Evolutionary conservation across 2,329 filamentous ascomycete genomes (phyloP).

Genomic region (Fusarium secorum): DNA sequence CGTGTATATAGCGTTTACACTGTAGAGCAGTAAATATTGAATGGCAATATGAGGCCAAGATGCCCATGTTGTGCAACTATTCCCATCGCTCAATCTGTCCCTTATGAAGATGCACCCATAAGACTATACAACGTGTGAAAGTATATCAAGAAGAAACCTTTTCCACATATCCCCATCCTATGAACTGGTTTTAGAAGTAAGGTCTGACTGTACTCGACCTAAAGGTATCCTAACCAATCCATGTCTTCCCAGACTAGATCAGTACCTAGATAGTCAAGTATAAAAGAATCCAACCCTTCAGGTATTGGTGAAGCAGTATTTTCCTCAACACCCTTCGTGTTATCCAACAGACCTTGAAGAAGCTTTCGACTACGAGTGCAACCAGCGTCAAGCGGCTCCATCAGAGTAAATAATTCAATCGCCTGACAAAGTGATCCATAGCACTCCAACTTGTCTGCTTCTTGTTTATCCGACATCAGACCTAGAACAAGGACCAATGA

Average conservation of each 20-base stretch:
- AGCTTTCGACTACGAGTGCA: neutral
- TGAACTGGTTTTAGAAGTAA: too few relatives aligned
- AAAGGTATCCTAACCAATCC: neutral
- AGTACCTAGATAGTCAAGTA: neutral
- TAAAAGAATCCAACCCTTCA: neutral
- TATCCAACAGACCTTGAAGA: neutral
- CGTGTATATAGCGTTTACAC: slow-evolving; percentile 6
- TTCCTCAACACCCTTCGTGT: neutral
- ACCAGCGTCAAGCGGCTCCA: neutral
- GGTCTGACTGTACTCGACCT: fast-evolving
- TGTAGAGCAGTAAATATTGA: neutral
- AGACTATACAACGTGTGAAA: neutral
- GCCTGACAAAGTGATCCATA: neutral
- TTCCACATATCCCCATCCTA: fast-evolving
- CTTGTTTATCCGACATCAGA: neutral
- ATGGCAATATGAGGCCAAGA: neutral
- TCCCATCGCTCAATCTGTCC: fast-evolving
- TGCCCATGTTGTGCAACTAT: fast-evolving
- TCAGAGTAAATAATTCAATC: neutral
- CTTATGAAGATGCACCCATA: fast-evolving
- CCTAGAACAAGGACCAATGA: neutral
- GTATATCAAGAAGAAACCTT: fast-evolving
- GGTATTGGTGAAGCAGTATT: neutral
- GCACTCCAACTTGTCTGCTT: fast-evolving
- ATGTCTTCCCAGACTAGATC: neutral